Evolutionary conservation across 495 filamentous ascomycete genomes (phyloP).

Genomic region (Pyronema omphalodes): DNA sequence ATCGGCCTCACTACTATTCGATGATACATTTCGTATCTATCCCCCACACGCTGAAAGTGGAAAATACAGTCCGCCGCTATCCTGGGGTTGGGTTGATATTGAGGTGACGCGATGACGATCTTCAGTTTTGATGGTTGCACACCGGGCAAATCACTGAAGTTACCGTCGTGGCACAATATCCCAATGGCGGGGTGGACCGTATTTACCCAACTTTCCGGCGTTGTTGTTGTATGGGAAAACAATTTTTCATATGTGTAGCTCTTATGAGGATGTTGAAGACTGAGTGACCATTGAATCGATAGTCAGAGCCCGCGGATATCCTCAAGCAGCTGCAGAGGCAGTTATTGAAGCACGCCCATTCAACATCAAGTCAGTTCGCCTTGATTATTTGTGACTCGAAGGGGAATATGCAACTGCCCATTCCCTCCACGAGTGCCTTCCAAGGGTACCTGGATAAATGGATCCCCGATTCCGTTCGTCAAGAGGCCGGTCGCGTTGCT

Average conservation of each 20-base stretch:
- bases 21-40: background rate
- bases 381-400: constrained; percentile 21
- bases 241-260: background rate
- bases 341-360: constrained; percentile 8
- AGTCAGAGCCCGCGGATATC: constrained; percentile 5
- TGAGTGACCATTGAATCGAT: background rate
- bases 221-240: too few species aligned
- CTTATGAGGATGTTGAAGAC: background rate
- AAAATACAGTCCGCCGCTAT: too few species aligned
- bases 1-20: background rate
- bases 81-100: too few species aligned
- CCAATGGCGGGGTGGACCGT: too few species aligned
- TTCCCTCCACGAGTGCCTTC: constrained; percentile 14
- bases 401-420: constrained; percentile 4
- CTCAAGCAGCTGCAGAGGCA: constrained; percentile 17
- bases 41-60: too few species aligned
- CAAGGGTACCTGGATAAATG: constrained; percentile 13
- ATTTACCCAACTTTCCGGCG: too few species aligned
- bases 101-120: too few species aligned
- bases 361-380: constrained; percentile 18
- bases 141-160: too few species aligned
- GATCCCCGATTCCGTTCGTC: constrained; percentile 14
- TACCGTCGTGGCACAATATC: too few species aligned
- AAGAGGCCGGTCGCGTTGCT: constrained; percentile 17
- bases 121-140: too few species aligned